Percentiles rank a stretch among this genome's conserved stretches.
Evolutionary conservation across 768 basidiomycete genomes (phyloP).

Genomic region (Cystofilobasidium ferigula): DNA sequence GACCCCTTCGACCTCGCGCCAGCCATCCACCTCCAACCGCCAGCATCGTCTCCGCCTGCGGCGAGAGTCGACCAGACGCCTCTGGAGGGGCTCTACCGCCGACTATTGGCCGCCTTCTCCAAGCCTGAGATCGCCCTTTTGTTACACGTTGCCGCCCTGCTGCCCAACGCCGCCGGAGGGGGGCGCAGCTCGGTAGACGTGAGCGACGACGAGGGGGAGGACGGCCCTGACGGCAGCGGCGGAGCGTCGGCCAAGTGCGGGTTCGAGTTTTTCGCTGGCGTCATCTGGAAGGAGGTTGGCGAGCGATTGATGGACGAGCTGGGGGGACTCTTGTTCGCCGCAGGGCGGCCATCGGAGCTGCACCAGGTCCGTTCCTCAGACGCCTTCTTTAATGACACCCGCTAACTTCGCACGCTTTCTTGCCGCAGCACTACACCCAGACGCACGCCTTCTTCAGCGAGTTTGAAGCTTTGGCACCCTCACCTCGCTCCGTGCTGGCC

Average conservation of each 20-base stretch:
- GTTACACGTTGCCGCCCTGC: not conserved
- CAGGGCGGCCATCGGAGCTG: conserved; percentile 80
- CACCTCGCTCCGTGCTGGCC: conserved; percentile 53
- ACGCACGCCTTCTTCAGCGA: conserved; percentile 71
- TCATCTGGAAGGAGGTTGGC: conserved; percentile 78
- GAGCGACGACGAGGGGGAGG: conserved; percentile 4
- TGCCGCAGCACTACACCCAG: conserved; percentile 63
- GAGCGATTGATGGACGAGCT: conserved; percentile 72
- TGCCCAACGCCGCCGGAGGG: not conserved
- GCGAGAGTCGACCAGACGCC: not conserved
- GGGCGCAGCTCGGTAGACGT: not conserved
- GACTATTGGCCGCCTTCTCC: not conserved
- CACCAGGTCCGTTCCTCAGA: conserved; percentile 52
- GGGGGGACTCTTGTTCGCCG: conserved; percentile 73
- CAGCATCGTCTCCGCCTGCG: not conserved
- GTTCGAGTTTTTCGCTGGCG: conserved; percentile 76
- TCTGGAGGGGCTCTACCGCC: not conserved
- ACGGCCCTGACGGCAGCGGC: not conserved
- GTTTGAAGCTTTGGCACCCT: conserved; percentile 72
- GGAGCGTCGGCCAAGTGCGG: conserved; percentile 33
- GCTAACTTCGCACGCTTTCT: not conserved
- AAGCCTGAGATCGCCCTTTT: not conserved
- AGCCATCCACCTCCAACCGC: not conserved
- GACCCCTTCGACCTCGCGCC: not conserved
- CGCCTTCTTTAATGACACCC: not conserved